Evolutionary conservation across 2,329 filamentous ascomycete species (phyloP), one percentile per base, ranked within the genome.

Genomic region (Tothia fuscella): DNA sequence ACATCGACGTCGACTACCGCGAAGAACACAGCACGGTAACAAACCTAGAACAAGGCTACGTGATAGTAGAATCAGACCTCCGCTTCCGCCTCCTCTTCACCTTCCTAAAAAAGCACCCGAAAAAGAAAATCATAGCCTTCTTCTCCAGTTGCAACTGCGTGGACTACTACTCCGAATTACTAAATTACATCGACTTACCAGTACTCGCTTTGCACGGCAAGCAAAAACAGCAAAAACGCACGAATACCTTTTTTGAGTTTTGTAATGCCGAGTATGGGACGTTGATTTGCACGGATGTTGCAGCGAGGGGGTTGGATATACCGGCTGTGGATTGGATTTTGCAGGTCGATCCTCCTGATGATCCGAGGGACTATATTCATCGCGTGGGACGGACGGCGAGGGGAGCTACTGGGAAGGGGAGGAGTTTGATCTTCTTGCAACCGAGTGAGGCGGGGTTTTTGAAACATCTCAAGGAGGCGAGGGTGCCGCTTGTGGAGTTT

Each of bases 191-290:
- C 54, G 91, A 96, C 61, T 73, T 95, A 30, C 87, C 83, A 4
- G 84, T 93, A 3, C 72, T 93, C 32, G 82, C 85, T 51, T 70
- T 93, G 6, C 85, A 93, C 61, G 91, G 60, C 25, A 95, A 98
- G 66, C 86, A 94, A 65, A 98, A 98, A 65, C 91, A 98, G 64
- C 87, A 95, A 64, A 94, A 94, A 63, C 83, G 91, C n/a, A 98
- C 91, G 19, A 93, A 93, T 58, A 94, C 87, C 1, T 98, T 98
- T 61, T 98, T 96, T 61, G 89, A 96, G 60, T 98, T 98, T 60
- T 80, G 77, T 56, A 87, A 88, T 54, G 81, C 88, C 14, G 79
- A 78, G 50, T 76, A 82, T 50, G 91, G 89, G 19, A 93, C 84
- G 1, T 64, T 98, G 41, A 91, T 98, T 51, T 95, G 88, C 65